Conservation (phyloP, 139 green algal species). For the Pycnococcus provasolii region DNA sequence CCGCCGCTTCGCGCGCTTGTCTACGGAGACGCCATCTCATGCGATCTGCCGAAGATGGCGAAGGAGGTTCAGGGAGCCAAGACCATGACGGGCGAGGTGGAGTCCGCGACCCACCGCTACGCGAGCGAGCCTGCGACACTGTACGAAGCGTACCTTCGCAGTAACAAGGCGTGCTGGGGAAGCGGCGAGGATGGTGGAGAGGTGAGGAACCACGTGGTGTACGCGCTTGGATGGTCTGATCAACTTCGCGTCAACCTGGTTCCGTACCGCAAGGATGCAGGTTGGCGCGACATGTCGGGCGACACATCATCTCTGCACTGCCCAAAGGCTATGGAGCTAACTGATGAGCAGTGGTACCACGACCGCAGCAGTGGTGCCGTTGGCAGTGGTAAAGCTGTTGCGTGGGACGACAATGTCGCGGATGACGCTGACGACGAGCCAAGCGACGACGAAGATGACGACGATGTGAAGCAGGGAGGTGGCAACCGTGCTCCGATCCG, state of each 20-base stretch:
- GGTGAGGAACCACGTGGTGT: neutral
- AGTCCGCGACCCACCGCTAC: neutral
- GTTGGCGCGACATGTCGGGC: conserved; percentile 15
- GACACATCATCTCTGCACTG: neutral
- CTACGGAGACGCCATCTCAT: conserved; percentile 3
- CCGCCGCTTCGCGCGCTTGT: neutral
- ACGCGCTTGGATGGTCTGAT: neutral
- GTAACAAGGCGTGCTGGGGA: neutral
- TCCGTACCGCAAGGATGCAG: neutral
- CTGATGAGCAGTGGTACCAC: neutral
- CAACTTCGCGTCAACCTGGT: conserved; percentile 1
- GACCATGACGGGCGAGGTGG: neutral
- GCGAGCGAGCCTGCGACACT: neutral
- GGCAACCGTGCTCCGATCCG: neutral
- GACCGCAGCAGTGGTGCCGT: too few relatives aligned
- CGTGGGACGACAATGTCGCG: too few relatives aligned
- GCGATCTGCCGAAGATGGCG: neutral
- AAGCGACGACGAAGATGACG: too few relatives aligned
- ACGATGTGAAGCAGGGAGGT: too few relatives aligned
- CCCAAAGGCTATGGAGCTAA: conserved; percentile 6
- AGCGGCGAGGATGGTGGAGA: neutral
- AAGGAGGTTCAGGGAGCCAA: conserved; percentile 9
- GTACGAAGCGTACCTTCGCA: conserved; percentile 10
- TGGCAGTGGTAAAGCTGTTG: too few relatives aligned
- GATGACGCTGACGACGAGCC: too few relatives aligned